Base-by-base conservation (phyloP, 495 filamentous ascomycete species). In the Lepidopterella palustris region DNA sequence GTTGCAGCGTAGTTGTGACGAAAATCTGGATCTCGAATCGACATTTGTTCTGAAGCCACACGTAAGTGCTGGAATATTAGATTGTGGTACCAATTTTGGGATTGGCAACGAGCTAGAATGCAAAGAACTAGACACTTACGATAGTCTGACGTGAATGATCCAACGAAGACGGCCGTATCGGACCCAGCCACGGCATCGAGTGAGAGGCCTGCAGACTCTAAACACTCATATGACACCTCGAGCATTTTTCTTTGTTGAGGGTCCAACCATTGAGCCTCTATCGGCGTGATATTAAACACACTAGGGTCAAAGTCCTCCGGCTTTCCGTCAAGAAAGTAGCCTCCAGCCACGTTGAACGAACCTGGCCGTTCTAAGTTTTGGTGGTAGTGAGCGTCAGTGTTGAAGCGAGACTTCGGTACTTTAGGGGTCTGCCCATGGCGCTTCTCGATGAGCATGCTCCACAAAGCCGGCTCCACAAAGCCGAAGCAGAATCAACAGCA, bases 151-250 rank as follows among this genome's bases (percentile, higher is more conserved):
- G 35, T 53, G 15, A 57, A 29, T 15, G 13, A 47, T 2, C 63
- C 63, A 5, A 66, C 40, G 53, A 49, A 67, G 45, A 58, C 53
- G 25, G 45, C 55, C 1, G 52, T 58, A 24, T 61, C 29, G n/a
- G 39, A 54, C 3, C 59, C 59, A 1, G 53, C 31, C 0, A 40
- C 23, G 0, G 20, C 11, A 11, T 65, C 51, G 6, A 57, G 50
- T 25, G n/a, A 32, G 0, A 59, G 18, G n/a, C 63, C 58, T 42
- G 45, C 62, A 53, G 59, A 60, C 47, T 64, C 62, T 1, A 60
- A 24, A 20, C 48, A 47, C 35, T 65, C 58, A 29, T 57, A 58
- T 10, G 32, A 26, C 3, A 32, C 35, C 27, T 65, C 58, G 3
- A 65, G 40, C 48, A 57, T 29, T 23, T 61, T 15, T 18, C 62